Conservation (phyloP, 495 filamentous ascomycete genomes). For the Symbiotaphrina buchneri region DNA sequence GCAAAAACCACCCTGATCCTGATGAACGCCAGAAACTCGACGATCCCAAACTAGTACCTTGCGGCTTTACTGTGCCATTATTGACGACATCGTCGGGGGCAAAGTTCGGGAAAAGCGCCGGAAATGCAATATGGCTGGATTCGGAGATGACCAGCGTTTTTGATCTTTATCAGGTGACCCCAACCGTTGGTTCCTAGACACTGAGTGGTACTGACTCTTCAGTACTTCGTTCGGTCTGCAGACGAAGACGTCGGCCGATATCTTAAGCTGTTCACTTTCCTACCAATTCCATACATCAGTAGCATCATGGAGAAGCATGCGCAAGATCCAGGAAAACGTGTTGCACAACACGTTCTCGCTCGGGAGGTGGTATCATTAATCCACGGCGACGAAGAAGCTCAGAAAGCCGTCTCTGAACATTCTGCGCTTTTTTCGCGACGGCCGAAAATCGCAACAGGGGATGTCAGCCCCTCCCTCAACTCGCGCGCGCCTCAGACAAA, state of each 20-base stretch:
- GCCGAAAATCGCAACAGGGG: slow-evolving; percentile 9
- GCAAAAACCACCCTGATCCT: slow-evolving; percentile 21
- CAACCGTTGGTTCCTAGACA: not conserved
- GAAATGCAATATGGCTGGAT: slow-evolving; percentile 90
- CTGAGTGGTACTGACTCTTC: slow-evolving; percentile 2
- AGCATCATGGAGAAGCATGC: slow-evolving; percentile 41
- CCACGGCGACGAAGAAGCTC: slow-evolving; percentile 40
- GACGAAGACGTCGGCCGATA: slow-evolving; percentile 62
- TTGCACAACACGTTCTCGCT: slow-evolving; percentile 66
- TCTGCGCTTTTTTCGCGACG: slow-evolving; percentile 26
- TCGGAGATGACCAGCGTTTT: slow-evolving; percentile 54
- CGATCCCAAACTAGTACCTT: slow-evolving; percentile 18
- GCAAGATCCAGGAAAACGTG: slow-evolving; percentile 38
- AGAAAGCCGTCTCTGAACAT: slow-evolving; percentile 32
- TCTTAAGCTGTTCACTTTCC: slow-evolving; percentile 79
- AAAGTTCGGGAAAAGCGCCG: slow-evolving; percentile 91
- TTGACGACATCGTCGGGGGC: slow-evolving; percentile 64
- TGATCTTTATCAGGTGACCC: slow-evolving; percentile 55
- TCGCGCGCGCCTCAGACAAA: not conserved
- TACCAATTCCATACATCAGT: slow-evolving; percentile 42
- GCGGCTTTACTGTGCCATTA: slow-evolving; percentile 76
- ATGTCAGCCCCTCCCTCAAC: not conserved
- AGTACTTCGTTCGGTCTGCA: slow-evolving; percentile 69
- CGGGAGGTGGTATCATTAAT: slow-evolving; percentile 56
- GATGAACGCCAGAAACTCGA: slow-evolving; percentile 8